A percentile compares a stretch with the other conserved stretches of the same genome.
Evolutionary conservation across 306 rosid genomes (phyloP).

Genomic region (Sophora flavescens): DNA sequence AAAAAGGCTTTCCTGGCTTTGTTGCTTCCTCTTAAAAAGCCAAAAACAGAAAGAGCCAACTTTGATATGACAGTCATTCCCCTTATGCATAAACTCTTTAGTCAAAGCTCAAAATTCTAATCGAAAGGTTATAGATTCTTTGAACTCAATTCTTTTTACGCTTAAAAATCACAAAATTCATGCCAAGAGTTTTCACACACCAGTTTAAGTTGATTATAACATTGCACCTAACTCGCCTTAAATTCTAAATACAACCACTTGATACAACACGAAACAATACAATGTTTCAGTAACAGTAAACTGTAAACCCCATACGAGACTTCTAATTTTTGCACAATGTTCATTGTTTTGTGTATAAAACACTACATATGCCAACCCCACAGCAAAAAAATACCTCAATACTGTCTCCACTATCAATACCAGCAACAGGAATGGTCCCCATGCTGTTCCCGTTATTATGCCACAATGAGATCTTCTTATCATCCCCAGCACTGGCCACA

Average conservation of each 20-base stretch:
- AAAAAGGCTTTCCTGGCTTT: neutral
- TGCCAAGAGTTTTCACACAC: slow-evolving; percentile 9
- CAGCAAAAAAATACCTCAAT: slow-evolving; percentile 65
- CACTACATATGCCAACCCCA: slow-evolving; percentile 12
- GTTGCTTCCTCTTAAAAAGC: slow-evolving; percentile 5
- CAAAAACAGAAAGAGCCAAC: slow-evolving; percentile 4
- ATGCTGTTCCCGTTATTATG: slow-evolving; percentile 89
- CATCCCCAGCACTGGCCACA: slow-evolving; percentile 98
- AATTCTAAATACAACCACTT: slow-evolving; percentile 5
- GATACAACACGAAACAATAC: slow-evolving; percentile 6
- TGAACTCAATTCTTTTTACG: neutral
- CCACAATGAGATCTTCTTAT: slow-evolving; percentile 92
- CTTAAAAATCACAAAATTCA: neutral
- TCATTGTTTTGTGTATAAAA: neutral
- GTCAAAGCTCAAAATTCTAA: slow-evolving; percentile 8
- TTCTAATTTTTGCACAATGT: neutral
- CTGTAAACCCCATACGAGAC: slow-evolving; percentile 11
- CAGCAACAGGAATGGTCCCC: slow-evolving; percentile 94
- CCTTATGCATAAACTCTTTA: slow-evolving; percentile 13
- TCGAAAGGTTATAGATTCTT: slow-evolving; percentile 5
- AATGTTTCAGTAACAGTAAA: neutral
- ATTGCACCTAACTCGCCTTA: neutral
- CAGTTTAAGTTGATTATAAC: neutral
- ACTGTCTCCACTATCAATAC: slow-evolving; percentile 79
- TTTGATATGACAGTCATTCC: slow-evolving; percentile 14